A percentile compares a stretch with the other conserved stretches of the same genome.
Conservation (phyloP, 1,139 yeast genomes). For the Pichia sp. region DNA sequence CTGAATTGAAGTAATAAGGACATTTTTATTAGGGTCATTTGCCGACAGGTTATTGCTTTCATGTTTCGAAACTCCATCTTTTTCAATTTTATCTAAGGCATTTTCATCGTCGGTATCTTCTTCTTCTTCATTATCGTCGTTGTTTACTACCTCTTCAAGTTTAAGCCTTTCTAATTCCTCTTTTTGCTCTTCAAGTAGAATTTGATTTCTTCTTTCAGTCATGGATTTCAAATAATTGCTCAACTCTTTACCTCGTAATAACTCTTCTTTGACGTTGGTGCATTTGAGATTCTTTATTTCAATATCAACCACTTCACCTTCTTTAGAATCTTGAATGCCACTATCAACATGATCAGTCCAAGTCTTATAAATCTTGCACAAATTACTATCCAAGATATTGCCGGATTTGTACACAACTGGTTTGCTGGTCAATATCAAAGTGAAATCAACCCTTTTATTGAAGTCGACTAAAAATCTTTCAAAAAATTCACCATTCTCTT, state of each 20-base stretch:
- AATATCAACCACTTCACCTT: constrained; percentile 51
- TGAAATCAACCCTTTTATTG: constrained; percentile 57
- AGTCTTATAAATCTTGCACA: constrained; percentile 35
- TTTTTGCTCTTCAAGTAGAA: constrained; percentile 14
- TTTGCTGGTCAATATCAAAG: constrained; percentile 69
- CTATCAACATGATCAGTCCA: constrained; percentile 44
- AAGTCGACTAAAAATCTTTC: constrained; percentile 57
- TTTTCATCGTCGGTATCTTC: constrained; percentile 13
- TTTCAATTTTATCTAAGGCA: neutral
- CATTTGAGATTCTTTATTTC: constrained; percentile 30
- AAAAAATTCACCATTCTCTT: constrained; percentile 20
- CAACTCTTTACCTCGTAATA: constrained; percentile 42
- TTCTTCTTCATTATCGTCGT: constrained; percentile 14
- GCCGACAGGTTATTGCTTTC: neutral
- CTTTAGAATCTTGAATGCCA: constrained; percentile 35
- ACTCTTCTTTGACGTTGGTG: constrained; percentile 38
- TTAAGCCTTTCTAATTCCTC: constrained; percentile 17
- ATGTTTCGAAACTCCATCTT: neutral
- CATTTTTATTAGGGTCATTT: neutral
- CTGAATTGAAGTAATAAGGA: neutral
- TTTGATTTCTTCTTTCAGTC: constrained; percentile 28
- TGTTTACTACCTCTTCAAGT: constrained; percentile 10
- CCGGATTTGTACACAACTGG: constrained; percentile 15
- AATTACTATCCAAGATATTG: constrained; percentile 26
- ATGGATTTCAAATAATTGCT: constrained; percentile 39